phyloP scores from a whole-genome alignment of 305 asterid species.

The Fraxinus floribunda region DNA sequence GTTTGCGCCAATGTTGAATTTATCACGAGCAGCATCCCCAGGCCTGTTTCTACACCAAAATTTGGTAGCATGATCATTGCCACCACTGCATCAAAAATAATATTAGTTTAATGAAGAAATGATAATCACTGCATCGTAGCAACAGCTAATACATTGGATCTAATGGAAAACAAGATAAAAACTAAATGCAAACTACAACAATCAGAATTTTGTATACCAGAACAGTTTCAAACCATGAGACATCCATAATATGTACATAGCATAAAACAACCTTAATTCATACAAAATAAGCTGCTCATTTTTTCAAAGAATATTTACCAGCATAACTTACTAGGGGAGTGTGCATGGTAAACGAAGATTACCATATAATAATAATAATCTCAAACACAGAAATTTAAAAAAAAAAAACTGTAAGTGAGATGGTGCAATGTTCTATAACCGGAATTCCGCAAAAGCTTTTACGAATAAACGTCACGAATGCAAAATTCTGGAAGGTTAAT shows the following conservation, averaged over 20 bases:
- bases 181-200: neutral
- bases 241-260: neutral
- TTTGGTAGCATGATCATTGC: constrained; percentile 93
- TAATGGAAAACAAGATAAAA: neutral
- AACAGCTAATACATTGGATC: neutral
- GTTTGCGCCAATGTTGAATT: constrained; percentile 54
- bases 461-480: neutral
- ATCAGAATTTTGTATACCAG: neutral
- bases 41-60: constrained; percentile 99
- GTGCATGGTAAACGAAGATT: neutral
- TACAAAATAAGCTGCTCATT: neutral
- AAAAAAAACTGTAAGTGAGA: neutral
- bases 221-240: neutral
- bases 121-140: constrained; percentile 7
- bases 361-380: neutral
- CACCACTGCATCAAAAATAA: constrained; percentile 77
- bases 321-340: neutral
- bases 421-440: neutral
- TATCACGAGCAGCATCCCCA: constrained; percentile 91
- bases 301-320: neutral
- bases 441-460: neutral
- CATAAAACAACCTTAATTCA: neutral
- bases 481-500: constrained; percentile 5
- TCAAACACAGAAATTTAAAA: neutral
- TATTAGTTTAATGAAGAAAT: constrained; percentile 4